A percentile compares a stretch with the other conserved stretches of the same genome.
phyloP scores from a whole-genome alignment of 1,139 yeast species.

The Arxiozyma heterogenica region DNA sequence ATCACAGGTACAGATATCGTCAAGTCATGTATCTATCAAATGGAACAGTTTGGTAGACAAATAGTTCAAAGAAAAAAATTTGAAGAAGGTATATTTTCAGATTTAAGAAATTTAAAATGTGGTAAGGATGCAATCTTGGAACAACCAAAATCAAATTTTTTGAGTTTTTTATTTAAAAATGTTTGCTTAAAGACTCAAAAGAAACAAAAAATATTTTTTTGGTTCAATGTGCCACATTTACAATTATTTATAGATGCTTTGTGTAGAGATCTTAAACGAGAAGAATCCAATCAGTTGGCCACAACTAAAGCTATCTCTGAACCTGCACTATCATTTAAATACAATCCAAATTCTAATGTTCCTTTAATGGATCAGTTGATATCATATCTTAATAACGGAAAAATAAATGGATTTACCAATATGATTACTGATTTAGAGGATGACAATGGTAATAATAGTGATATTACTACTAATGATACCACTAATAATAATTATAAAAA shows the following conservation, averaged over 20 bases:
- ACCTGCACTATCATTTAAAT: slow-evolving; percentile 55
- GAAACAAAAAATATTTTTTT: slow-evolving; percentile 91
- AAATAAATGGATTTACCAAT: not conserved
- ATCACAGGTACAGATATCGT: slow-evolving; percentile 95
- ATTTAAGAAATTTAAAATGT: slow-evolving; percentile 75
- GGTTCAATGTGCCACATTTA: slow-evolving; percentile 96
- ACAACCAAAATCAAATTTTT: slow-evolving; percentile 75
- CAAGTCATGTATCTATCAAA: slow-evolving; percentile 77
- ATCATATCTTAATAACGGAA: not conserved
- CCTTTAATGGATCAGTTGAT: slow-evolving; percentile 11
- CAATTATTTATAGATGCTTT: slow-evolving; percentile 86
- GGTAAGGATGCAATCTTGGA: slow-evolving; percentile 85
- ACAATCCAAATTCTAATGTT: slow-evolving; percentile 26
- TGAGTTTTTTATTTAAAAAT: slow-evolving; percentile 76
- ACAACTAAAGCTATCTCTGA: slow-evolving; percentile 55
- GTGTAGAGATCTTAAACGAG: slow-evolving; percentile 84
- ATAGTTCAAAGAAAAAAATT: slow-evolving; percentile 83
- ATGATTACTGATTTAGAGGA: not conserved
- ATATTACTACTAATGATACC: not conserved
- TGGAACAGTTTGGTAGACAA: slow-evolving; percentile 82
- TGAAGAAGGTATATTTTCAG: slow-evolving; percentile 94
- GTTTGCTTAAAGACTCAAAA: slow-evolving; percentile 88
- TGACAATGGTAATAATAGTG: not conserved
- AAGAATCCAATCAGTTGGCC: slow-evolving; percentile 44
- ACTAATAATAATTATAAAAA: too few relatives aligned